phyloP scores from a whole-genome alignment of 2,329 filamentous ascomycete species.

The Aureobasidium sp. region DNA sequence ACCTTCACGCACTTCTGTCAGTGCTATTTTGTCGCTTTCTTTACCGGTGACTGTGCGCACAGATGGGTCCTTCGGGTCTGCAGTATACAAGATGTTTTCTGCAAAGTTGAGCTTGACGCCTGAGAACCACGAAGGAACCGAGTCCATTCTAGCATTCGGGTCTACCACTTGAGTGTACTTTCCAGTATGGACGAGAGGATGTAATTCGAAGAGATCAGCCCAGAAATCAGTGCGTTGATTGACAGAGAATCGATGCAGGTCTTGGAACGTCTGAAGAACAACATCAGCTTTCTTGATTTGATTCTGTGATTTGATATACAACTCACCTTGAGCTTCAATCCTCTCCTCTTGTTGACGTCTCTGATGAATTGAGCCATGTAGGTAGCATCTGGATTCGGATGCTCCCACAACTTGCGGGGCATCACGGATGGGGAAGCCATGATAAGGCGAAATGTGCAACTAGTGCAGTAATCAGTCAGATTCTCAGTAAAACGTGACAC shows the following conservation, averaged over 20 bases:
- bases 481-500: background rate
- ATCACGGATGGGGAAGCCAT: conserved; percentile 14
- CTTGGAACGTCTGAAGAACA: conserved; percentile 50
- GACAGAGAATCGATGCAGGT: conserved; percentile 64
- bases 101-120: conserved; percentile 69
- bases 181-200: conserved; percentile 56
- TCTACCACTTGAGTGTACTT: conserved; percentile 50
- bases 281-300: background rate
- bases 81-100: conserved; percentile 67
- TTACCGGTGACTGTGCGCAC: conserved; percentile 51
- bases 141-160: conserved; percentile 59
- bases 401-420: conserved; percentile 41
- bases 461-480: background rate
- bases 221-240: conserved; percentile 56
- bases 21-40: conserved; percentile 60
- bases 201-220: conserved; percentile 51
- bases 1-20: conserved; percentile 66
- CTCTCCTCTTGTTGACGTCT: conserved; percentile 50
- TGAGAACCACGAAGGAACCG: conserved; percentile 67
- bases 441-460: background rate
- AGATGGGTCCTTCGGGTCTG: conserved; percentile 33
- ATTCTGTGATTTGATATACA: background rate
- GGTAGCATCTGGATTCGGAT: conserved; percentile 35
- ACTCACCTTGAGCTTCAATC: conserved; percentile 49
- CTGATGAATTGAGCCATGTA: conserved; percentile 62